Conservation (phyloP, 2,329 filamentous ascomycete genomes). For the Hypoxylon sp. region DNA sequence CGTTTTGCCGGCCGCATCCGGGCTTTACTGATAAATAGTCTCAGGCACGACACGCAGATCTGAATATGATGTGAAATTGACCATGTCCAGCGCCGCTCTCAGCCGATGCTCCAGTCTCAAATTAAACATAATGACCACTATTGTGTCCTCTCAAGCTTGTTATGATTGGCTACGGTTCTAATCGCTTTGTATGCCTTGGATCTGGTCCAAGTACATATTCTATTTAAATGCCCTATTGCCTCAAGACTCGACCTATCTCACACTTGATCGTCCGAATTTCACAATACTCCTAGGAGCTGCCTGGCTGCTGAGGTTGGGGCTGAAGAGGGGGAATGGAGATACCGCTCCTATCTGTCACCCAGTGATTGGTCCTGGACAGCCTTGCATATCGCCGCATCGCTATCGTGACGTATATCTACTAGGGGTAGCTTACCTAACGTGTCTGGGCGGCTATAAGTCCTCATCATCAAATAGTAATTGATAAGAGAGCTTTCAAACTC, state of each 20-base stretch:
- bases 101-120: not conserved
- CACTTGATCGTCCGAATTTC: too few relatives aligned
- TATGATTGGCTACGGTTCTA: too few relatives aligned
- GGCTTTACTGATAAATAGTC: not conserved
- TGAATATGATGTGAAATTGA: not conserved
- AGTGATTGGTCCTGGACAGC: slow-evolving; percentile 2
- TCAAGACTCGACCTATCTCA: too few relatives aligned
- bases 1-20: not conserved
- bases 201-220: too few relatives aligned
- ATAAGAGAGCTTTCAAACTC: not conserved
- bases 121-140: too few relatives aligned
- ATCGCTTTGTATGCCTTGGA: too few relatives aligned
- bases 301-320: not conserved
- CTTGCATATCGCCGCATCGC: not conserved
- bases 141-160: too few relatives aligned
- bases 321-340: not conserved
- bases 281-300: too few relatives aligned
- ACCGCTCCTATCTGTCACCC: not conserved
- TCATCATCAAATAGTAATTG: not conserved
- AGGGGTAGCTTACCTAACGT: not conserved
- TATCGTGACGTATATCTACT: slow-evolving; percentile 3
- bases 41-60: not conserved
- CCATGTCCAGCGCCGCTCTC: too few relatives aligned
- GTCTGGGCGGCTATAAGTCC: too few relatives aligned
- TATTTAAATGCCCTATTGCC: too few relatives aligned